Conservation (phyloP, 495 filamentous ascomycete genomes). For the Parathielavia appendiculata region DNA sequence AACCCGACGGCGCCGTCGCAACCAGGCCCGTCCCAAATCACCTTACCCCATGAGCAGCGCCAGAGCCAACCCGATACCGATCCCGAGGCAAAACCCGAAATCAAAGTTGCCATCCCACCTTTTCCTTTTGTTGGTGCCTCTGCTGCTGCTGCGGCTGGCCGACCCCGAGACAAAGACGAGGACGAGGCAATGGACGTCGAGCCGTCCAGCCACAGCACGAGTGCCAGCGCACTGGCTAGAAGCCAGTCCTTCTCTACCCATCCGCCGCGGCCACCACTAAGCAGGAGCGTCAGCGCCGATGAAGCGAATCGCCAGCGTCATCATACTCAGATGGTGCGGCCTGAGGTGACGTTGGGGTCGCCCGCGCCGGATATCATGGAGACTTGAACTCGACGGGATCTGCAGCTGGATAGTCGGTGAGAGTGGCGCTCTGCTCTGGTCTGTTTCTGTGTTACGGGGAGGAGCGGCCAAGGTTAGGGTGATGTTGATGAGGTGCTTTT, state of each 20-base stretch:
- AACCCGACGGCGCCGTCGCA: not conserved
- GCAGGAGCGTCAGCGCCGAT: not conserved
- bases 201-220: not conserved
- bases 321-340: conserved; percentile 2
- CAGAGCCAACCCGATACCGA: conserved; percentile 6
- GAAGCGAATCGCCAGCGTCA: not conserved
- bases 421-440: too few relatives aligned
- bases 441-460: too few relatives aligned
- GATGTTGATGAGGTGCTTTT: too few relatives aligned
- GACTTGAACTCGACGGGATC: not conserved
- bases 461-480: too few relatives aligned
- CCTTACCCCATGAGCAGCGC: not conserved
- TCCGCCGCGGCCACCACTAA: not conserved
- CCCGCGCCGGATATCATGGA: conserved; percentile 33
- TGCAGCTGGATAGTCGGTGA: not conserved
- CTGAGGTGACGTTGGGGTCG: conserved; percentile 32
- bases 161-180: not conserved
- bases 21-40: not conserved
- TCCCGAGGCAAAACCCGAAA: conserved; percentile 13
- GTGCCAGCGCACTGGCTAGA: conserved; percentile 9
- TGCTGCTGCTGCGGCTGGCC: not conserved
- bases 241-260: conserved; percentile 2
- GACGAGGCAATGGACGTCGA: conserved; percentile 23
- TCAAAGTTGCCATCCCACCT: conserved; percentile 16
- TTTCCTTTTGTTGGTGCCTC: not conserved